A percentile compares a stretch with the other conserved stretches of the same genome.
phyloP scores from a whole-genome alignment of 1,139 yeast species.

The Saccharomyces hybrid region DNA sequence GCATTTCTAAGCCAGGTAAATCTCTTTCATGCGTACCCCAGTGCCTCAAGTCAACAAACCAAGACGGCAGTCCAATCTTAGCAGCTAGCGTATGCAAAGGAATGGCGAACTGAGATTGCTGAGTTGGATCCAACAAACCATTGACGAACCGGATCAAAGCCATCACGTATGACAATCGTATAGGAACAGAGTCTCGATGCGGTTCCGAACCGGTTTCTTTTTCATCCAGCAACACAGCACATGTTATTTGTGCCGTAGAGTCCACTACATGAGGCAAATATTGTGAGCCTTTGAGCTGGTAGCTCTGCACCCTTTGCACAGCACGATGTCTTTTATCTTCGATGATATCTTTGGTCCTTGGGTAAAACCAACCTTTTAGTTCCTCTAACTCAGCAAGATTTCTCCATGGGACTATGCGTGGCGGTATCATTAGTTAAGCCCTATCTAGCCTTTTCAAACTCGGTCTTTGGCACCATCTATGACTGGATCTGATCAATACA shows the following conservation, averaged over 20 bases:
- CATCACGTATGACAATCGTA: slow-evolving; percentile 41
- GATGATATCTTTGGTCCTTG: slow-evolving; percentile 17
- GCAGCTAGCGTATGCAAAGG: slow-evolving; percentile 73
- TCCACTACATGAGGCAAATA: slow-evolving; percentile 72
- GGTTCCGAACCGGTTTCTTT: slow-evolving; percentile 17
- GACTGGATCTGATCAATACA: background rate
- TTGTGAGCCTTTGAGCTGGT: slow-evolving; percentile 53
- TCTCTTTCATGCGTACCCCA: slow-evolving; percentile 79
- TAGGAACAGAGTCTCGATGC: slow-evolving; percentile 9
- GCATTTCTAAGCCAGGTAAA: slow-evolving; percentile 61
- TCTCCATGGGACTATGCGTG: slow-evolving; percentile 53
- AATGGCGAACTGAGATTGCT: slow-evolving; percentile 68
- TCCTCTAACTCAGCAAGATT: slow-evolving; percentile 42
- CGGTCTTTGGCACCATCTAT: background rate
- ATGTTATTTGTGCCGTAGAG: slow-evolving; percentile 55
- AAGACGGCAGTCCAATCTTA: slow-evolving; percentile 61
- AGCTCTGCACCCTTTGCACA: slow-evolving; percentile 53
- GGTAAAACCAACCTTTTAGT: slow-evolving; percentile 55
- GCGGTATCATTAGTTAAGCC: slow-evolving; percentile 27
- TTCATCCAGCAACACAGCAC: slow-evolving; percentile 45
- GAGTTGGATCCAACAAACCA: slow-evolving; percentile 82
- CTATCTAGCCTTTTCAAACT: background rate
- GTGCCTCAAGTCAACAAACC: slow-evolving; percentile 86
- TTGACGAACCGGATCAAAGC: slow-evolving; percentile 81
- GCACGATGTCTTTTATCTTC: slow-evolving; percentile 39